Base-by-base conservation (phyloP, 345 rosid genomes). In the Citrus reticulata region DNA sequence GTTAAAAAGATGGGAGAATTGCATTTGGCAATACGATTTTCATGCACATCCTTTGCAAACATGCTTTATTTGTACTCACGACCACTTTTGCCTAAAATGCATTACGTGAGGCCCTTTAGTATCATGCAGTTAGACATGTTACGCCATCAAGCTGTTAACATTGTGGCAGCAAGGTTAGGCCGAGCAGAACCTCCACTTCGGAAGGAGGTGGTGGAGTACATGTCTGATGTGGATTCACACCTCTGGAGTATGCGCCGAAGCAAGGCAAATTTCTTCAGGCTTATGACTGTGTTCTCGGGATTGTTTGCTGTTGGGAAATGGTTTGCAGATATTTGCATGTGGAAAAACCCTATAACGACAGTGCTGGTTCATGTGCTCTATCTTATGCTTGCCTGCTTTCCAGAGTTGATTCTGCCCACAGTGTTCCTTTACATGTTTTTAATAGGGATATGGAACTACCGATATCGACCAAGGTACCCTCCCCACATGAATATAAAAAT, bases 231-330 rank as follows among this genome's bases (percentile, higher is more conserved):
- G 59, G 98, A 93, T 77, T 94, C 98, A 0, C 99, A 93, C 84
- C 88, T 97, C 64, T 97, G 99, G 98, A 94, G 98, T 73, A 94
- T 94, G 98, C 91, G 98, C 60, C 87, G 93, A 85, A 97, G 99
- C 89, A 97, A 97, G 80, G 98, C 98, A 0, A 94, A 92, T 81
- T 97, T 97, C 85, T 93, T 92, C 72, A 79, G 98, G 20, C 88
- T 97, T 75, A 93, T 91, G 99, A 82, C 84, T 1, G 97, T 97
- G 78, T 87, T 97, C 84, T 81, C 95, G 0, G 95, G 97, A 5
- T 67, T 93, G 19, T 87, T 97, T 22, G 92, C 98, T 13, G 86
- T 91, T 17, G 93, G 94, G 58, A 94, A 86, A 79, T 96, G 99
- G 99, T 93, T 91, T 67, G 86, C 85, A 0, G 95, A 94, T 29